Evolutionary conservation across 108 stramenopile species (phyloP).

Genomic region (Nitzschia putrida): DNA sequence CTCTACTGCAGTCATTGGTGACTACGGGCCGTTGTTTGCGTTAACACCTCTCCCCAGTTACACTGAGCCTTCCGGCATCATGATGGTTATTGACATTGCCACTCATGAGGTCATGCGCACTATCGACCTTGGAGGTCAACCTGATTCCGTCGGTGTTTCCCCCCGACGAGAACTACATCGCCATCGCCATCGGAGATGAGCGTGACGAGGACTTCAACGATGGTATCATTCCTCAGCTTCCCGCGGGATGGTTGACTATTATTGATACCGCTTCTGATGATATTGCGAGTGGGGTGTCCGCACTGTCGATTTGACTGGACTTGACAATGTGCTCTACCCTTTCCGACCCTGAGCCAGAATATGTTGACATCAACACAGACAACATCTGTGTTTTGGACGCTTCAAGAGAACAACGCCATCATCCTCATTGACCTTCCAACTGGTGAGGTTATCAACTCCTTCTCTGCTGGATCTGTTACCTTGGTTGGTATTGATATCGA

Average conservation of each 20-base stretch:
- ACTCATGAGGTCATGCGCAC: constrained; percentile 23
- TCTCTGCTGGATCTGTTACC: constrained; percentile 53
- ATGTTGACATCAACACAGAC: constrained; percentile 58
- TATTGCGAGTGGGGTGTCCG: constrained; percentile 41
- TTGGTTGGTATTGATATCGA: constrained; percentile 47
- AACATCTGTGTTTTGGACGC: constrained; percentile 62
- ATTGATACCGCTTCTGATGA: constrained; percentile 30
- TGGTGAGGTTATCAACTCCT: constrained; percentile 37
- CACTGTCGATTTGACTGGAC: constrained; percentile 41
- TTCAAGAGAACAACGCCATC: constrained; percentile 79
- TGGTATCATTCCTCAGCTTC: constrained; percentile 50
- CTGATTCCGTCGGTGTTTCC: constrained; percentile 55
- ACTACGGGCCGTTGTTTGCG: constrained; percentile 53
- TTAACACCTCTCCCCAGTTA: constrained; percentile 52
- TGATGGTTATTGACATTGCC: constrained; percentile 47
- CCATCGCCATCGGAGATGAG: constrained; percentile 72
- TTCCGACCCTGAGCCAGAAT: constrained; percentile 77
- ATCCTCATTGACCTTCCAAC: constrained; percentile 52
- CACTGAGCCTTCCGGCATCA: constrained; percentile 42
- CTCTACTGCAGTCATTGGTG: constrained; percentile 48
- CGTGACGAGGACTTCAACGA: constrained; percentile 64
- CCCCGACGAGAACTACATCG: constrained; percentile 50
- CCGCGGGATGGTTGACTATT: constrained; percentile 53
- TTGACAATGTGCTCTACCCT: constrained; percentile 47
- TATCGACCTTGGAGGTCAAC: constrained; percentile 60